Evolutionary conservation across 768 basidiomycete genomes (phyloP).

Genomic region (Russula sp.): DNA sequence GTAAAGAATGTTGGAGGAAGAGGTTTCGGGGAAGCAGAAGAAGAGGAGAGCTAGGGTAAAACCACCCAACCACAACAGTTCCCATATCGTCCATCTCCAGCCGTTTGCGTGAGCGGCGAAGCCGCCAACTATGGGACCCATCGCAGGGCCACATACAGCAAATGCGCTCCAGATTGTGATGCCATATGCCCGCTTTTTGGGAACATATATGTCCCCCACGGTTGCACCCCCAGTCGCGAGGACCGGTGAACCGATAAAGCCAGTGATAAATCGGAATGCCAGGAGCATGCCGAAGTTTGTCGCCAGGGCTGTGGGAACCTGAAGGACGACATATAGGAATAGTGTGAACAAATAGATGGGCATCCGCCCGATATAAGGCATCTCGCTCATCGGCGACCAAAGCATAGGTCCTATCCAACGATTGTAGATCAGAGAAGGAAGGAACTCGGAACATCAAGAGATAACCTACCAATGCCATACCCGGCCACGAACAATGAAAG

Average conservation of each 20-base stretch:
- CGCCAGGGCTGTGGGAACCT: slow-evolving; percentile 30
- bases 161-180: slow-evolving; percentile 27
- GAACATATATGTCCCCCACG: slow-evolving; percentile 25
- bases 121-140: slow-evolving; percentile 31
- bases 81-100: slow-evolving; percentile 32
- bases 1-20: slow-evolving; percentile 27
- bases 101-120: slow-evolving; percentile 29
- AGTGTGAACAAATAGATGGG: slow-evolving; percentile 30
- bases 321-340: slow-evolving; percentile 28
- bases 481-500: slow-evolving; percentile 26
- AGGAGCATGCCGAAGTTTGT: slow-evolving; percentile 28
- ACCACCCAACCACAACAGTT: slow-evolving; percentile 29
- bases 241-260: slow-evolving; percentile 30
- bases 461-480: slow-evolving; percentile 21
- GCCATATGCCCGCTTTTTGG: slow-evolving; percentile 24
- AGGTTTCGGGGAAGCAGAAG: slow-evolving; percentile 31
- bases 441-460: background rate
- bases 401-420: slow-evolving; percentile 21
- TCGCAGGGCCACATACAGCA: slow-evolving; percentile 26
- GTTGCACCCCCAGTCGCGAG: slow-evolving; percentile 31
- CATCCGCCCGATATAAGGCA: slow-evolving; percentile 30
- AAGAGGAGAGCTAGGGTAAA: slow-evolving; percentile 26
- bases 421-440: slow-evolving; percentile 16
- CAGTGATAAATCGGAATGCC: slow-evolving; percentile 32
- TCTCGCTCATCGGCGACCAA: slow-evolving; percentile 29